phyloP scores from a whole-genome alignment of 495 filamentous ascomycete genomes.

The Penicillium waksmanii region DNA sequence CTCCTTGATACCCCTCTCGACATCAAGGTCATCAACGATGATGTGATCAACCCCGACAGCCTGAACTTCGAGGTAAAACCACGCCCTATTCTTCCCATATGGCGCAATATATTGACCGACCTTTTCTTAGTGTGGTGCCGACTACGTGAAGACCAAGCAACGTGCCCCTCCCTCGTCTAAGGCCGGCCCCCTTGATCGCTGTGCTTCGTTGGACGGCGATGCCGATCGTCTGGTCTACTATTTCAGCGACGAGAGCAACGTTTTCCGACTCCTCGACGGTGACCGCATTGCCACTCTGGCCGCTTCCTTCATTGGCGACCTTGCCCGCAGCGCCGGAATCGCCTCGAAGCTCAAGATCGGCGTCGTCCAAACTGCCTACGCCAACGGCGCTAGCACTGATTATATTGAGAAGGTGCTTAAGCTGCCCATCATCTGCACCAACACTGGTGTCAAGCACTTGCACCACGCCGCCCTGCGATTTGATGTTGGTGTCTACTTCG shows the following conservation, averaged over 20 bases:
- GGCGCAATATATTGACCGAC: slow-evolving; percentile 18
- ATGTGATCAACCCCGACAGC: slow-evolving; percentile 82
- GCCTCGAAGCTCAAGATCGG: slow-evolving; percentile 81
- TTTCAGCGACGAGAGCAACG: slow-evolving; percentile 77
- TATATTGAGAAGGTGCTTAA: slow-evolving; percentile 88
- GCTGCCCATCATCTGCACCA: slow-evolving; percentile 88
- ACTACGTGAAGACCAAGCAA: slow-evolving; percentile 97
- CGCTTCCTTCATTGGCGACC: slow-evolving; percentile 90
- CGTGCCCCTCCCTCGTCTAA: slow-evolving; percentile 84
- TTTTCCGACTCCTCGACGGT: slow-evolving; percentile 90
- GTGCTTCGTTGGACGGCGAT: slow-evolving; percentile 91
- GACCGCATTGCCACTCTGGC: slow-evolving; percentile 96
- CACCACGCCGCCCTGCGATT: slow-evolving; percentile 91
- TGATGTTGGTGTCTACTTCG: slow-evolving; percentile 96
- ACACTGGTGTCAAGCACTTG: slow-evolving; percentile 95
- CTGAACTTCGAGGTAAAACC: slow-evolving; percentile 80
- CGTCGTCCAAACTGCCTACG: slow-evolving; percentile 96
- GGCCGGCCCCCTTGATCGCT: slow-evolving; percentile 73
- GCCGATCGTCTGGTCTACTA: slow-evolving; percentile 96
- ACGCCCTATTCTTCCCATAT: slow-evolving; percentile 1
- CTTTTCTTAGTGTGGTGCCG: slow-evolving; percentile 77
- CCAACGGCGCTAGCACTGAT: slow-evolving; percentile 92
- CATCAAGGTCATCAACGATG: slow-evolving; percentile 88
- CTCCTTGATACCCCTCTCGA: slow-evolving; percentile 74
- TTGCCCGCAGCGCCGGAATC: slow-evolving; percentile 78